Evolutionary conservation across 345 rosid species (phyloP).

Genomic region (Isatis tinctoria): DNA sequence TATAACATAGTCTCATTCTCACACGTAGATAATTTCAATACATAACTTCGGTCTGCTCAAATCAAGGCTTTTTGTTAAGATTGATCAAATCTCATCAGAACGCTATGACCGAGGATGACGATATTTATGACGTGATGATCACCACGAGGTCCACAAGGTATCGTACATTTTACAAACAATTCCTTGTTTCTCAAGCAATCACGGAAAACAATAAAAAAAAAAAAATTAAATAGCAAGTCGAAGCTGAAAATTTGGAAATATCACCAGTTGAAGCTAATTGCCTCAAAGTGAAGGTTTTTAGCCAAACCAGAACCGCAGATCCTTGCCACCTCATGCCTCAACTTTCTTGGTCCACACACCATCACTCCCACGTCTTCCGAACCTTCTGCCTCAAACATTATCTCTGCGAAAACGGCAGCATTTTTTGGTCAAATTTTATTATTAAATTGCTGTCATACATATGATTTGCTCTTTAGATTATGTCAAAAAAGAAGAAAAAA

Average conservation of each 20-base stretch:
- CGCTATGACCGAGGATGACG: not conserved
- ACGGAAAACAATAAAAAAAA: too few species aligned
- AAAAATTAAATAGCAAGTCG: too few species aligned
- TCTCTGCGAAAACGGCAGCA: conserved; percentile 27
- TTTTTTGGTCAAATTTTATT: not conserved
- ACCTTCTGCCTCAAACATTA: conserved; percentile 42
- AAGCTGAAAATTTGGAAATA: not conserved
- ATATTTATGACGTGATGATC: not conserved
- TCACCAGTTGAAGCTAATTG: conserved; percentile 60
- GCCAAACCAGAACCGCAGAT: conserved; percentile 51
- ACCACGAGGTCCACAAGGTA: not conserved
- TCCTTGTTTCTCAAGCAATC: not conserved
- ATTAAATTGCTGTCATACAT: not conserved
- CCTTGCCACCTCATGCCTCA: conserved; percentile 60
- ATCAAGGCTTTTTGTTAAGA: not conserved
- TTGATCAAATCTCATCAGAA: not conserved
- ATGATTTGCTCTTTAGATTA: not conserved
- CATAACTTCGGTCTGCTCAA: not conserved
- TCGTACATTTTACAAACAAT: not conserved
- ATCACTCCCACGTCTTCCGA: conserved; percentile 46
- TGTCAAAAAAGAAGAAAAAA: not conserved
- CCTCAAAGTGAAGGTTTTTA: conserved; percentile 52
- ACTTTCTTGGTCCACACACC: conserved; percentile 50
- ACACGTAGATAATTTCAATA: not conserved
- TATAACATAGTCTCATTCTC: not conserved